Percentiles rank a stretch among this genome's conserved stretches.
These are phyloP conservation scores for Aureobasidium sp. DNA, from an alignment of 2,329 filamentous ascomycete genomes.

Conservation along the genomic window DNA sequence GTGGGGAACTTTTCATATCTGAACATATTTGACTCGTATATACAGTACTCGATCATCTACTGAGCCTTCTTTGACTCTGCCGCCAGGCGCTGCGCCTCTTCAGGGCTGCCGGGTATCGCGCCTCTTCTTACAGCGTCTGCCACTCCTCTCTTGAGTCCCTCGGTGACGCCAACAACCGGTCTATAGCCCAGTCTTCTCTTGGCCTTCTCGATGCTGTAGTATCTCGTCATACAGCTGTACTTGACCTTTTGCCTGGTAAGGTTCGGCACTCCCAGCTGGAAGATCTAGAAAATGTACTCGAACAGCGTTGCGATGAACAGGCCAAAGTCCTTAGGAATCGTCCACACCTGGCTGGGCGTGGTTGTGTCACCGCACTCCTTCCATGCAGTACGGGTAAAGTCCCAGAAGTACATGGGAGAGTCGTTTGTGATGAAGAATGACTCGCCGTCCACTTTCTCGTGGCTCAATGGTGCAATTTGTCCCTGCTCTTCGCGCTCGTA, in stretches of 20 bases:
- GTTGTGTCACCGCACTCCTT: conserved; percentile 33
- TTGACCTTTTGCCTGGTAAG: conserved; percentile 42
- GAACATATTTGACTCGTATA: background rate
- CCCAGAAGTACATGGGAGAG: conserved; percentile 42
- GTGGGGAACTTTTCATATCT: background rate
- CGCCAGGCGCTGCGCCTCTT: conserved; percentile 18
- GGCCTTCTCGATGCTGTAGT: conserved; percentile 70
- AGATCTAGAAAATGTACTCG: conserved; percentile 37
- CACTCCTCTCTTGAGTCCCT: conserved; percentile 46
- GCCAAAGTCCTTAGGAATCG: conserved; percentile 32
- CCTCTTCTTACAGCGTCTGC: conserved; percentile 30
- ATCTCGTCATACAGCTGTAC: conserved; percentile 66
- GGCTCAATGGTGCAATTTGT: conserved; percentile 31
- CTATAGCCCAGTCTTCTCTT: conserved; percentile 60
- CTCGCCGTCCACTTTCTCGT: conserved; percentile 42
- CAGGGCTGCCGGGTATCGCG: conserved; percentile 25
- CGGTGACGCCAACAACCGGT: conserved; percentile 57
- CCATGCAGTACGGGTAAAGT: conserved; percentile 40
- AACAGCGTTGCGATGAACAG: conserved; percentile 34
- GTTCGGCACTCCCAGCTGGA: conserved; percentile 36
- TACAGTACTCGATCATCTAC: background rate
- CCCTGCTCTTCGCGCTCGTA: conserved; percentile 25
- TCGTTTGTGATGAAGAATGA: conserved; percentile 45
- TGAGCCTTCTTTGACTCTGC: conserved; percentile 15
- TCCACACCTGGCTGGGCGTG: conserved; percentile 33